These are phyloP conservation scores for Phoenix roebelenii DNA, from an alignment of 176 grass and related monocot species.

Conservation along the genomic window DNA sequence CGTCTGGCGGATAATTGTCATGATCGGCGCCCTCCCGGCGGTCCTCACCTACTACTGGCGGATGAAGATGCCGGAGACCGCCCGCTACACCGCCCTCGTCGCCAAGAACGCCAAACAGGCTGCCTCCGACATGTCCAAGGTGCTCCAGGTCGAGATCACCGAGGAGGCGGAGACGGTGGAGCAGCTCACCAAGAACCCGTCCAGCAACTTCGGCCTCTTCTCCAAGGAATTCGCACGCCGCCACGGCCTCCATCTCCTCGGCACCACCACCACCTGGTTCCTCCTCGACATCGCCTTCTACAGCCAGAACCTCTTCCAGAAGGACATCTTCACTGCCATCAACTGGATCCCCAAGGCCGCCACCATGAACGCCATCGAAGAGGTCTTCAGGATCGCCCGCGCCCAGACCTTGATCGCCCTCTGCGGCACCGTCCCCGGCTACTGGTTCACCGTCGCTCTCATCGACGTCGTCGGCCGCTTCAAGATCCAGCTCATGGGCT, in stretches of 20 bases:
- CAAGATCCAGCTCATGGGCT: constrained; percentile 35
- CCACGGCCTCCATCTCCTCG: constrained; percentile 44
- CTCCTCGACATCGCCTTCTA: no score
- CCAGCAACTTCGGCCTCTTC: constrained; percentile 30
- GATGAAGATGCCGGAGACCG: constrained; percentile 1
- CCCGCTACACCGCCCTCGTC: constrained; percentile 28
- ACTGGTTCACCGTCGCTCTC: constrained; percentile 55
- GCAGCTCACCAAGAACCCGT: not conserved
- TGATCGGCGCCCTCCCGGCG: no score
- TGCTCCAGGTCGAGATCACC: constrained; percentile 41
- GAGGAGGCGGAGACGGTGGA: constrained; percentile 27
- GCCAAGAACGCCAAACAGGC: constrained; percentile 62
- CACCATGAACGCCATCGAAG: constrained; percentile 46
- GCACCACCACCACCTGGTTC: constrained; percentile 39
- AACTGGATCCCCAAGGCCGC: constrained; percentile 35
- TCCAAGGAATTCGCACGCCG: constrained; percentile 31
- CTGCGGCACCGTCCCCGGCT: constrained; percentile 54
- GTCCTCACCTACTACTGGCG: no score
- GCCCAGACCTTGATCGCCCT: constrained; percentile 65
- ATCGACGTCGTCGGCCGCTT: constrained; percentile 42
- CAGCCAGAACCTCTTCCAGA: no score
- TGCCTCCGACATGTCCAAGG: constrained; percentile 51
- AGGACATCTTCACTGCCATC: constrained; percentile 26
- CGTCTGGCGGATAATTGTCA: no score
- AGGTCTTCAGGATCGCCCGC: constrained; percentile 42